Percentiles rank a stretch among this genome's conserved stretches.
These are phyloP conservation scores for Aspergillus sclerotiicarbonarius DNA, from an alignment of 495 filamentous ascomycete species.

Conservation along the genomic window DNA sequence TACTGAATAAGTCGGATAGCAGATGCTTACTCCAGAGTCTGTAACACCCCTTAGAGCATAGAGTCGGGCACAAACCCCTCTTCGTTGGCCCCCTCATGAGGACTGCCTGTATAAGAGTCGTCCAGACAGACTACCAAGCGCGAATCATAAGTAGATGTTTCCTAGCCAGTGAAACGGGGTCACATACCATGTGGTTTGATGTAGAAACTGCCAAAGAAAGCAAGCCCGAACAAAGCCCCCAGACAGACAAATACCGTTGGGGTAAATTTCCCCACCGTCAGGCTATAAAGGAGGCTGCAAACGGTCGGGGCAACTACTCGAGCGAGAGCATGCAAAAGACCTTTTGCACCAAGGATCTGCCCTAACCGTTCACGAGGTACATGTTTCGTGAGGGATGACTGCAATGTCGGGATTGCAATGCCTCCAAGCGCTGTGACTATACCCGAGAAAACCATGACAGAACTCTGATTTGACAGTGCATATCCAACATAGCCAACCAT, in stretches of 20 bases:
- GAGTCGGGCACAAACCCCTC: neutral
- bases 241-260: slow-evolving; percentile 82
- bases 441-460: slow-evolving; percentile 64
- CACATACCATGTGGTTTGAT: slow-evolving; percentile 70
- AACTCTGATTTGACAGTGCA: slow-evolving; percentile 54
- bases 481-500: slow-evolving; percentile 74
- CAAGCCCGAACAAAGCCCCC: slow-evolving; percentile 61
- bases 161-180: neutral
- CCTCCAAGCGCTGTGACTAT: slow-evolving; percentile 74
- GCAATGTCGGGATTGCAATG: slow-evolving; percentile 77
- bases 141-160: neutral
- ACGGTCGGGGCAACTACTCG: slow-evolving; percentile 74
- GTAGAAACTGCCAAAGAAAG: slow-evolving; percentile 64
- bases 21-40: neutral
- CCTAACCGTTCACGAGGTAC: slow-evolving; percentile 78
- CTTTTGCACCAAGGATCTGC: slow-evolving; percentile 80
- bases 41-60: neutral
- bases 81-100: neutral
- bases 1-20: no score
- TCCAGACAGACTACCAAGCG: slow-evolving; percentile 2
- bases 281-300: slow-evolving; percentile 82
- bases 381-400: slow-evolving; percentile 84
- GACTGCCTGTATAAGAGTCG: neutral
- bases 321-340: slow-evolving; percentile 79
- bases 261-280: slow-evolving; percentile 72